Base-by-base conservation (phyloP, 2,329 filamentous ascomycete genomes). In the Cryphonectria nitschkei region DNA sequence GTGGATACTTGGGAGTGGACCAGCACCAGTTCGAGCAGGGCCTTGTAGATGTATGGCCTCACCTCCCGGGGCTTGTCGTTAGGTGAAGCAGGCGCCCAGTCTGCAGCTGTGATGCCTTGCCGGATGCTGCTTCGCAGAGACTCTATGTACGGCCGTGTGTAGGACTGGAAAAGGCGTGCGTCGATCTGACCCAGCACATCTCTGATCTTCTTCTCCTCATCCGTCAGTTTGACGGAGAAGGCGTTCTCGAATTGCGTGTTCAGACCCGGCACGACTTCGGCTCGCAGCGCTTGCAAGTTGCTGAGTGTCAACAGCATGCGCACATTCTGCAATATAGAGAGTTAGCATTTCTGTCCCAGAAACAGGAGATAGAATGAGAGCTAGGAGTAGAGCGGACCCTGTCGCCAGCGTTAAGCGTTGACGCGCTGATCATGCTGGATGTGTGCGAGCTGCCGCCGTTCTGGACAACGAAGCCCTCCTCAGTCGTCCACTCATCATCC, bases 121-220 rank as follows among this genome's bases (percentile, higher is more conserved):
- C 88, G 87, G 78, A 98, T 92, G 68, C 90, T 92, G n/a, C 82
- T 82, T 32, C 89, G 87, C 65, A 98, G 85, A 14, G 82, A 82
- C 9, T 90, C 88, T 62, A 93, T 88, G 2, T 91, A 90, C 0
- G 94, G 94, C 34, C 90, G 90, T 19, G 94, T 97, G 82, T 98
- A 99, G 2, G 94, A 94, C 76, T 94, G 89, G 86, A 99, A 99
- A 50, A 99, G 90, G 7, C 93, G 91, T 16, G 91, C 88, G 78
- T 98, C 95, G 74, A 99, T 98, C 79, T 98, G 94, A 22, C 88
- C 88, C 16, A 98, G 90, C 3, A 97, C 94, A 77, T 98, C 94
- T 69, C 92, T 91, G 78, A 99, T 95, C 0, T 93, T 96, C 80
- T 95, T 95, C 69, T 91, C 92, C 81, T 99, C 96, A 74, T 98